Evolutionary conservation across 106 monocot species (phyloP), one percentile per base, ranked within the genome.

Genomic region (Dendrobium huoshanense): DNA sequence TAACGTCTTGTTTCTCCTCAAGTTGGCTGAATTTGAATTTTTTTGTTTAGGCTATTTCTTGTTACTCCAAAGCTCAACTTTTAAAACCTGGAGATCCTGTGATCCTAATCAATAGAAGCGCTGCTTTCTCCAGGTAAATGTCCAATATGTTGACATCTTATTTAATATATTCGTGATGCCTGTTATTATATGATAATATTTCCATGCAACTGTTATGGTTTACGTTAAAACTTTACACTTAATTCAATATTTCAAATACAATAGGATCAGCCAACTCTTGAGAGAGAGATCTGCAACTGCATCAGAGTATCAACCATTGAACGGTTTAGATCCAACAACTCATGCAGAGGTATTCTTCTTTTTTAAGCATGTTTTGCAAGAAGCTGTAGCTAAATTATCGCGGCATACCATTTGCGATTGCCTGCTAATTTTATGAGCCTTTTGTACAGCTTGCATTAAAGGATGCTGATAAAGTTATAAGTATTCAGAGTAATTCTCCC

Each of bases 251-350:
- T 82, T 9, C 20, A 65, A 65, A 72, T 68, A 19, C 58, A 13
- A 75, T 86, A 99, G 98, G 87, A 85, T 95, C 55, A 93, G 90
- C 72, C 89, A 84, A 79, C 31, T 83, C 22, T 80, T 99, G 79
- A 92, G 86, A 80, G 84, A 86, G 67, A 81, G 94, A 45, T 85
- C 98, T 73, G 88, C 98, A 85, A 79, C 83, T 81, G 94, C 91
- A 48, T 99, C 98, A 49, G 98, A 99, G 77, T 83, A 79, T 79
- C 82, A 85, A 22, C 88, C 95, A n/a, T 67, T 99, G 45, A 88
- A 99, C 85, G 98, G 98, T 1, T 83, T 94, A 75, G 95, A 99
- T 81, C 98, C 98, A 75, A 99, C 88, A 79, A 93, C 86, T 29
- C 92, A 95, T 91, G 98, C 98, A 55, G 98, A 95, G 91, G 98